Percentiles rank a stretch among this genome's conserved stretches.
Evolutionary conservation across 176 grass and related monocot genomes (phyloP).

Genomic region (Rhynchospora pubera): DNA sequence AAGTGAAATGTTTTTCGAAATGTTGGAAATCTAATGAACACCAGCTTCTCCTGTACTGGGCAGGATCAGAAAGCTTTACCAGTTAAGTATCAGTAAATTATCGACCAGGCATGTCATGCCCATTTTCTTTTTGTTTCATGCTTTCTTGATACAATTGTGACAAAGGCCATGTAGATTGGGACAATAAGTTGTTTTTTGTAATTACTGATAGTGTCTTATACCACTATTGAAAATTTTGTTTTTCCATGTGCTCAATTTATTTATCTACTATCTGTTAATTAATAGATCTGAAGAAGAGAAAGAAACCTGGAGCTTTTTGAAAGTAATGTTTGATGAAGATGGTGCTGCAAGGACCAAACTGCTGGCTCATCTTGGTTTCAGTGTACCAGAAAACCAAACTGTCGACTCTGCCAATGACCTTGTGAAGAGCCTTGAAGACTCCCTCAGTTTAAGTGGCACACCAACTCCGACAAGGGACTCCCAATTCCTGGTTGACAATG

Average conservation of each 20-base stretch:
- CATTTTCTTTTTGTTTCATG: neutral
- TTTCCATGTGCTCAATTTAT: neutral
- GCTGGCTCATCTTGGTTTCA: conserved; percentile 89
- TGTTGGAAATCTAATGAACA: neutral
- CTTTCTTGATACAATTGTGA: neutral
- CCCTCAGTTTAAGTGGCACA: conserved; percentile 40
- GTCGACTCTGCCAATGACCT: conserved; percentile 47
- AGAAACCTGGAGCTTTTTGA: conserved; percentile 96
- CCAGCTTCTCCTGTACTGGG: neutral
- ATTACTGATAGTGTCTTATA: neutral
- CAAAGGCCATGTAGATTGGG: neutral
- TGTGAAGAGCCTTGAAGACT: conserved; percentile 50
- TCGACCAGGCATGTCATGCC: neutral
- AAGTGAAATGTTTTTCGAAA: neutral
- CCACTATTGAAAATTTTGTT: neutral
- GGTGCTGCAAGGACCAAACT: conserved; percentile 74
- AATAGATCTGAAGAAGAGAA: conserved; percentile 79
- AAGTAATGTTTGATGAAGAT: conserved; percentile 92
- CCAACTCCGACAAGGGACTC: conserved; percentile 30
- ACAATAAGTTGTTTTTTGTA: neutral
- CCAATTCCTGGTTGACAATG: conserved; percentile 67
- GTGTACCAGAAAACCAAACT: conserved; percentile 38
- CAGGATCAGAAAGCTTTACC: neutral
- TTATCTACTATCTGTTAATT: neutral
- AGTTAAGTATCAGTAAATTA: neutral